Evolutionary conservation across 2,329 filamentous ascomycete species (phyloP), one percentile per base, ranked within the genome.

Genomic region (Teratosphaeria viscida): DNA sequence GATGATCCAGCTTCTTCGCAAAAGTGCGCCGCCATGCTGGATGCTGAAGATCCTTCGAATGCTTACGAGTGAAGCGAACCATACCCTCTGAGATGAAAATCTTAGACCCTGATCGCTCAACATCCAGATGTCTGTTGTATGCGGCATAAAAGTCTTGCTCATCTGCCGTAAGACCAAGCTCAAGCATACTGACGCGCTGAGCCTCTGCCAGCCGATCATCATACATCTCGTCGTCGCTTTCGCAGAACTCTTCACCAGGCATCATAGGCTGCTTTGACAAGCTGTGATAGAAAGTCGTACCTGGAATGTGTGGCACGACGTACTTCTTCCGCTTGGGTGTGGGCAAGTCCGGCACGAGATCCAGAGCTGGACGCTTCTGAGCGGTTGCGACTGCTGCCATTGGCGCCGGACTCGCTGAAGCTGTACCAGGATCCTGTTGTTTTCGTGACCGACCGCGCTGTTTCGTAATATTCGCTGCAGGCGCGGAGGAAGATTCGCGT

Each of bases 201-300:
- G 70, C 72, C 8, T 70, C 65, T 1, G 65, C 55, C 5, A 77
- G 59, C 74, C 76, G 77, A 2, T 59, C 60, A 29, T 72, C 69
- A 52, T 77, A 74, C 0, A 72, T 61, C 5, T 76, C 75, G 52
- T 77, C 73, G 32, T 79, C 77, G 62, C 75, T 77, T 58, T 78
- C 76, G 54, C 70, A 75, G 16, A 78, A 63, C 4, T 63, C 53
- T 55, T 77, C 75, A 7, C 73, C 76, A 37, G 72, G 67, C 7
- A 63, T 55, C 2, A 79, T 62, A 2, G 66, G 67, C 10, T 74
- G 68, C 62, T 77, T 78, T 1, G 73, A 73, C 2, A 66, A 63
- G 11, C 70, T 69, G n/a, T 75, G 69, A 61, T 75, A 78, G 59
- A 77, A 75, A 0, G 66, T 69, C 12, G 77, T 63, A 1, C 68